These are phyloP conservation scores for Spathaspora sp. DNA, from an alignment of 805 yeast species.

Conservation along the genomic window DNA sequence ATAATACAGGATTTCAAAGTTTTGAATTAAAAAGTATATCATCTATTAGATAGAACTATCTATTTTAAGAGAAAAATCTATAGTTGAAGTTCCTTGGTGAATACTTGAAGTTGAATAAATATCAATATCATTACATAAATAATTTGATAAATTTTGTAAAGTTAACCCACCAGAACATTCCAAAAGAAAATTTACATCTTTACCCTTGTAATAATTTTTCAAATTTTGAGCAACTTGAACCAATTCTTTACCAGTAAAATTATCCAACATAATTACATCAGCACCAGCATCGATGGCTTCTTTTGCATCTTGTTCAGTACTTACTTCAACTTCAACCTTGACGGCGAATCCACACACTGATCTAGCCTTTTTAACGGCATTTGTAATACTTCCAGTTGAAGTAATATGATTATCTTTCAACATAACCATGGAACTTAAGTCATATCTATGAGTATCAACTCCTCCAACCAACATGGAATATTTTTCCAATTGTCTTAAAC, in stretches of 20 bases:
- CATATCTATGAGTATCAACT: constrained; percentile 88
- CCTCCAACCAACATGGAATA: constrained; percentile 96
- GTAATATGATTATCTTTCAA: constrained; percentile 91
- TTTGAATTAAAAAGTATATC: constrained; percentile 33
- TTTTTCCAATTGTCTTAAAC: constrained; percentile 81
- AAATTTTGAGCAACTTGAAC: constrained; percentile 61
- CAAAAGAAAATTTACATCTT: constrained; percentile 52
- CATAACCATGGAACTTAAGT: constrained; percentile 92
- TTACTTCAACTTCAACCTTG: constrained; percentile 91
- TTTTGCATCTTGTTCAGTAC: constrained; percentile 76
- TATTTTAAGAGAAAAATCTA: constrained; percentile 84
- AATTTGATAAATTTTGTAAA: constrained; percentile 58
- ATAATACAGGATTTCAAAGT: constrained; percentile 41
- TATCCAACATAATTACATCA: constrained; percentile 92
- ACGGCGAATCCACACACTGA: constrained; percentile 82
- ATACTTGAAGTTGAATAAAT: constrained; percentile 87
- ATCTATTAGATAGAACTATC: constrained; percentile 19
- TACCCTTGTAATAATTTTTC: constrained; percentile 51
- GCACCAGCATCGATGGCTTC: constrained; percentile 96
- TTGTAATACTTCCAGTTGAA: constrained; percentile 88
- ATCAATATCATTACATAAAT: constrained; percentile 75
- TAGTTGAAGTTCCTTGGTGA: constrained; percentile 83
- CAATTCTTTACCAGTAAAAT: constrained; percentile 67
- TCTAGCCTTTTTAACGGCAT: constrained; percentile 75
- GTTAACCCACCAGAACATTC: constrained; percentile 94